Evolutionary conservation across 352 stramenopile species (phyloP), one percentile per base, ranked within the genome.

Genomic region (Pythium plurisporium): DNA sequence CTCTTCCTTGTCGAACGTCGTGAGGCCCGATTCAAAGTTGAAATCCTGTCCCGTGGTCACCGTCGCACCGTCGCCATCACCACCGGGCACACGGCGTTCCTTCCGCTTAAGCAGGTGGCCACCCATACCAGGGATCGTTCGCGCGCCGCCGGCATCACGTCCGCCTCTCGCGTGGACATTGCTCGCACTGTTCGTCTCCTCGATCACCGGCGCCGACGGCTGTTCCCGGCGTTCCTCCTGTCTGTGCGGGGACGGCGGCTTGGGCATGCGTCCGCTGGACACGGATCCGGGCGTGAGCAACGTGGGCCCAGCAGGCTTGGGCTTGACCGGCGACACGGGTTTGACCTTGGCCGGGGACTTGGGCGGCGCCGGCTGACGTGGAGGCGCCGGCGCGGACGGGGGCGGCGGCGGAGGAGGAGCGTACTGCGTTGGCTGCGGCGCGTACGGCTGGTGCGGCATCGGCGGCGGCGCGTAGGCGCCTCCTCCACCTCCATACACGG

Each of bases 81-180:
- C 72, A 23, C 65, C 72, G 26, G 79, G 71, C 27, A 71, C 76
- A 25, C 80, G 82, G 20, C 82, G 79, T 52, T 92, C 82, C 62
- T 86, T 89, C 20, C 82, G 79, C 55, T 89, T 87, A 8, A 92
- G 69, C 69, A 92, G 60, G 54, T 92, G 82, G 23, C 73, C 78
- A 15, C 82, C 82, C 82, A 92, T 92, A n/a, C 82, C 82, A 4
- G 82, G 82, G 41, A 90, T 92, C 36, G 82, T 92, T 15, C 82
- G 62, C 1, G 62, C 50, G 15, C 50, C 70, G 30, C 65, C 64
- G 7, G 45, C 46, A 44, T 31, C 30, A 9, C 45, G 19, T 12
- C 40, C 36, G 37, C 30, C 30, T 37, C 41, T 31, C 19, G 47
- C n/a, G 41, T 53, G 19, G 10, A 17, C 37, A 34, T 57, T 57